Percentiles rank a stretch among this genome's conserved stretches.
phyloP scores from a whole-genome alignment of 305 asterid species.

The Withania somnifera region DNA sequence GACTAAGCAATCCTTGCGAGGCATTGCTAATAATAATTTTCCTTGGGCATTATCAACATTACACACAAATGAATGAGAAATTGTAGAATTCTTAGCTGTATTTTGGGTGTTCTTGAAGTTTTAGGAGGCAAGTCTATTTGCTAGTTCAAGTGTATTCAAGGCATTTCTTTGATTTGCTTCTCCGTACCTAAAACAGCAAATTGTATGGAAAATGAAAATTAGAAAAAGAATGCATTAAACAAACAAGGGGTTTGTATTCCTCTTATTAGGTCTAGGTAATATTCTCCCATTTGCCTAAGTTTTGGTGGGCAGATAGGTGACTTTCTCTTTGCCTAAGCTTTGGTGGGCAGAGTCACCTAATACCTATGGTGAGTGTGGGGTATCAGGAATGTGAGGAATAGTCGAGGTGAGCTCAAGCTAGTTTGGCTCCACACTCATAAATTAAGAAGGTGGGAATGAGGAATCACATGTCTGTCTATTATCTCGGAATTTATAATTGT shows the following conservation, averaged over 20 bases:
- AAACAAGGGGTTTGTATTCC: background rate
- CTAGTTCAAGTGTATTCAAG: background rate
- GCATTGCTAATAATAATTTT: background rate
- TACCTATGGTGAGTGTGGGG: background rate
- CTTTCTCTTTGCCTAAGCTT: background rate
- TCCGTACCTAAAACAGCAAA: background rate
- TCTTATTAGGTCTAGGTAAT: background rate
- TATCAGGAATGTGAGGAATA: background rate
- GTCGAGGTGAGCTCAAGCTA: background rate
- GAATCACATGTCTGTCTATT: background rate
- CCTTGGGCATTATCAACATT: background rate
- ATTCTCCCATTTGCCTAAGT: background rate
- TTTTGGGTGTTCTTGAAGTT: background rate
- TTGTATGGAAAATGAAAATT: background rate
- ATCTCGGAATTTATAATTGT: background rate
- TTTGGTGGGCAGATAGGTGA: background rate
- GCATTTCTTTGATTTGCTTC: background rate
- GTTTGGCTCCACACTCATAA: background rate
- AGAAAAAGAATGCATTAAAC: background rate
- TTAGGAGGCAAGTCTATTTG: background rate
- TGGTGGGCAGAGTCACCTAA: background rate
- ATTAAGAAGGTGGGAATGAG: background rate
- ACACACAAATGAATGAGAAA: background rate
- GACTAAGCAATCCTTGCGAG: background rate
- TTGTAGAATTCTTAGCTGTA: background rate